These are phyloP conservation scores for Aureobasidium lini DNA, from an alignment of 2,329 filamentous ascomycete genomes.

Conservation along the genomic window DNA sequence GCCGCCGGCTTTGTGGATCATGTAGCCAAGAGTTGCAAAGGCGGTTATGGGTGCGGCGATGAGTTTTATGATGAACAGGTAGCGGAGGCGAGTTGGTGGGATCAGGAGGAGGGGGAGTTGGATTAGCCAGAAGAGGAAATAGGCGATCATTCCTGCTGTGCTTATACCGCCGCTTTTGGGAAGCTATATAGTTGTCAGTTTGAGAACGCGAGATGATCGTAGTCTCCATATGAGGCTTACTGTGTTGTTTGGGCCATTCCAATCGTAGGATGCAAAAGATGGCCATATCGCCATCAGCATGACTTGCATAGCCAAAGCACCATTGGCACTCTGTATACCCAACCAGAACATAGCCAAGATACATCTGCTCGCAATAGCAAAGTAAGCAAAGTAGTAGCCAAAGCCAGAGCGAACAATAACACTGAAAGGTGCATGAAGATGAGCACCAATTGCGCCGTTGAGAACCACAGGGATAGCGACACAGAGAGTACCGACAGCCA, in stretches of 20 bases:
- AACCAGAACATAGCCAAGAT: conserved; percentile 56
- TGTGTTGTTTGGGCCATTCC: conserved; percentile 19
- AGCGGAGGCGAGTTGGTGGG: conserved; percentile 47
- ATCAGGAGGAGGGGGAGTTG: conserved; percentile 50
- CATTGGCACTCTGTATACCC: conserved; percentile 59
- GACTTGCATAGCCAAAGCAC: conserved; percentile 46
- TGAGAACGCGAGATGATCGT: too few species aligned
- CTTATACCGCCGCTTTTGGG: conserved; percentile 46
- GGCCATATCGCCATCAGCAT: conserved; percentile 54
- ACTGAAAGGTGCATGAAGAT: conserved; percentile 49
- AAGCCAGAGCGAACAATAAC: conserved; percentile 49
- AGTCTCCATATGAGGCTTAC: too few species aligned
- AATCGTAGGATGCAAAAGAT: background rate
- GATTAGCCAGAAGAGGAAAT: conserved; percentile 51
- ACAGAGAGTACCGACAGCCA: conserved; percentile 43
- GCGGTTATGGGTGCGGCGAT: conserved; percentile 23
- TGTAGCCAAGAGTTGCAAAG: conserved; percentile 15
- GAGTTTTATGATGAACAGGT: conserved; percentile 42
- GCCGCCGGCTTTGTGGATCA: conserved; percentile 23
- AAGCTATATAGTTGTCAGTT: too few species aligned
- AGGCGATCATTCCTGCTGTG: conserved; percentile 48
- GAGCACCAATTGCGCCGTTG: conserved; percentile 45
- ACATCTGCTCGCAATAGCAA: conserved; percentile 46
- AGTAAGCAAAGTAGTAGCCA: conserved; percentile 51
- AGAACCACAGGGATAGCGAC: conserved; percentile 52